These are phyloP conservation scores for Andrographis paniculata DNA, from an alignment of 305 asterid genomes.

Conservation along the genomic window DNA sequence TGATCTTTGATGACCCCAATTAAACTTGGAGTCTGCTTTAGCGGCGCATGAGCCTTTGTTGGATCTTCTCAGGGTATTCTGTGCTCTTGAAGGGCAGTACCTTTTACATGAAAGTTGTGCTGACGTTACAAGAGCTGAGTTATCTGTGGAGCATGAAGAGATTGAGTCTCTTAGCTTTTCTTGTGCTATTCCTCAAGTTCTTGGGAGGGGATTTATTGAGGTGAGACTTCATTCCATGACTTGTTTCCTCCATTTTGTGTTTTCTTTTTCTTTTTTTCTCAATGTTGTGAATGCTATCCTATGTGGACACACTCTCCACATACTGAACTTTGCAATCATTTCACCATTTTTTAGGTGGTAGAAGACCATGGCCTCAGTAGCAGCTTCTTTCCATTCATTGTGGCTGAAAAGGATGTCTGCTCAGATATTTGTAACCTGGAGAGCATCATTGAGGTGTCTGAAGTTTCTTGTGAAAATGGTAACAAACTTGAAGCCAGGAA, in stretches of 20 bases:
- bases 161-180: conserved; percentile 65
- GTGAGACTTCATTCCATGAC: conserved; percentile 23
- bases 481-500: conserved; percentile 33
- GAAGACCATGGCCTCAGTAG: conserved; percentile 85
- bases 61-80: conserved; percentile 49
- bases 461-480: conserved; percentile 21
- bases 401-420: conserved; percentile 87
- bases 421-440: conserved; percentile 81
- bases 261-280: conserved; percentile 1
- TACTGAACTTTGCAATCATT: conserved; percentile 21
- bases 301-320: not conserved
- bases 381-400: conserved; percentile 97
- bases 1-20: conserved; percentile 7
- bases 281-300: not conserved
- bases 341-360: conserved; percentile 37
- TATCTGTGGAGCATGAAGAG: conserved; percentile 34
- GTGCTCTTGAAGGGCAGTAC: conserved; percentile 82
- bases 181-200: conserved; percentile 55
- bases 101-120: conserved; percentile 58
- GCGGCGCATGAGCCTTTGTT: conserved; percentile 13
- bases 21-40: conserved; percentile 4
- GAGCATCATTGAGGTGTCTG: conserved; percentile 41
- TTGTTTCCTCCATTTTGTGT: conserved; percentile 8
- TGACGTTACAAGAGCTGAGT: conserved; percentile 43
- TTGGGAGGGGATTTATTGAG: conserved; percentile 97